These are phyloP conservation scores for Karstenula rhodostoma DNA, from an alignment of 2,329 filamentous ascomycete genomes.

Conservation along the genomic window DNA sequence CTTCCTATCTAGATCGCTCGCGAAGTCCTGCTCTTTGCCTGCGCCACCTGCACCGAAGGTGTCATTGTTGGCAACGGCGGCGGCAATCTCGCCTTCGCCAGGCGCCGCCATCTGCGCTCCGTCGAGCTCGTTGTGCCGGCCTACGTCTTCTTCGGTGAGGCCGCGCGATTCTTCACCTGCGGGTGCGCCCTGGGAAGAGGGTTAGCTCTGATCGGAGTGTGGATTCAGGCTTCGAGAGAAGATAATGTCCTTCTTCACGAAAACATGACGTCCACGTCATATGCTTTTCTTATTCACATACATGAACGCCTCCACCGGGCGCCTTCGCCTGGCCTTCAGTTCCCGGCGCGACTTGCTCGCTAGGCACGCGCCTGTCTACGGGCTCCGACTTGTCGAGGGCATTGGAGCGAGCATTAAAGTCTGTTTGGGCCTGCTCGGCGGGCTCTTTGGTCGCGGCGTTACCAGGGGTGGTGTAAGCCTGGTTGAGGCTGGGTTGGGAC, in stretches of 20 bases:
- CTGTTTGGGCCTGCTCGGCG: constrained; percentile 45
- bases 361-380: constrained; percentile 50
- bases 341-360: constrained; percentile 46
- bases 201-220: background rate
- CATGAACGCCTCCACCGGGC: constrained; percentile 52
- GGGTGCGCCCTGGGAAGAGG: constrained; percentile 45
- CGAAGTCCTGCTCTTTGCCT: constrained; percentile 53
- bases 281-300: background rate
- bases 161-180: constrained; percentile 55
- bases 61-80: constrained; percentile 48
- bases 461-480: constrained; percentile 57
- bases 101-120: constrained; percentile 58
- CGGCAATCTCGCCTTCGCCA: constrained; percentile 55
- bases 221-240: too few species aligned
- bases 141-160: constrained; percentile 50
- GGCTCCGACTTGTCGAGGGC: constrained; percentile 39
- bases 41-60: constrained; percentile 37
- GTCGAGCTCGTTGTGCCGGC: constrained; percentile 56
- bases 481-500: constrained; percentile 54
- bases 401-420: constrained; percentile 47
- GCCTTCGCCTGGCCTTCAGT: constrained; percentile 47
- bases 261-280: background rate
- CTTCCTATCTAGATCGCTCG: constrained; percentile 58
- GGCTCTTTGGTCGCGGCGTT: constrained; percentile 56
- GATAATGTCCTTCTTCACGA: background rate